Percentiles rank a stretch among this genome's conserved stretches.
phyloP scores from a whole-genome alignment of 2,329 filamentous ascomycete genomes.

The Paecilomyces fulvus region DNA sequence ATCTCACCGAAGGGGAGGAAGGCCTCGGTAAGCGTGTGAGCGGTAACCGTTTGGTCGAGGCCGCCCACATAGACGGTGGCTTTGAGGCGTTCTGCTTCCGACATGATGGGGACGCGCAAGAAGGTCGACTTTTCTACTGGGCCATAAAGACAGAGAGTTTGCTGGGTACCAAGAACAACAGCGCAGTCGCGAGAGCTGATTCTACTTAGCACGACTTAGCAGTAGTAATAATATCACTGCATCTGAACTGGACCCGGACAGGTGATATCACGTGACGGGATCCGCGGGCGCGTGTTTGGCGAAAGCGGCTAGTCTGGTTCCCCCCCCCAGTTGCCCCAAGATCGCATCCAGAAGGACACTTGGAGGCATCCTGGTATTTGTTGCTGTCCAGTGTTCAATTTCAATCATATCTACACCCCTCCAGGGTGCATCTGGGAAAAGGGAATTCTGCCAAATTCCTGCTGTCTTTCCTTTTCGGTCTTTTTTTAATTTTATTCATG shows the following conservation, averaged over 20 bases:
- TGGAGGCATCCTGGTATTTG: constrained; percentile 19
- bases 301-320: constrained; percentile 8
- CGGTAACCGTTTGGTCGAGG: constrained; percentile 68
- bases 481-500: constrained; percentile 5
- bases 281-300: constrained; percentile 23
- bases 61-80: constrained; percentile 89
- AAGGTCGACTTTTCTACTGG: constrained; percentile 3
- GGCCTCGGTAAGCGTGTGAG: constrained; percentile 70
- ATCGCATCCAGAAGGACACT: constrained; percentile 24
- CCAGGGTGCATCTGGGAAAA: not conserved
- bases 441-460: not conserved
- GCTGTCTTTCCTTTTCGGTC: constrained; percentile 8
- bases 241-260: constrained; percentile 2
- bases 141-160: not conserved
- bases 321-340: not conserved
- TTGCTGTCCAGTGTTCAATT: constrained; percentile 1
- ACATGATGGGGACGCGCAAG: constrained; percentile 48
- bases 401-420: not conserved
- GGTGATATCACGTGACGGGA: constrained; percentile 27
- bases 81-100: constrained; percentile 74
- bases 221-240: not conserved
- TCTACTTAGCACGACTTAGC: too few species aligned
- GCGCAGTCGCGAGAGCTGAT: too few species aligned
- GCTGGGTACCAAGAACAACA: too few species aligned
- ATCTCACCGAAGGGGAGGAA: constrained; percentile 98